phyloP scores from a whole-genome alignment of 306 rosid genomes.

The Trifolium subterraneum region DNA sequence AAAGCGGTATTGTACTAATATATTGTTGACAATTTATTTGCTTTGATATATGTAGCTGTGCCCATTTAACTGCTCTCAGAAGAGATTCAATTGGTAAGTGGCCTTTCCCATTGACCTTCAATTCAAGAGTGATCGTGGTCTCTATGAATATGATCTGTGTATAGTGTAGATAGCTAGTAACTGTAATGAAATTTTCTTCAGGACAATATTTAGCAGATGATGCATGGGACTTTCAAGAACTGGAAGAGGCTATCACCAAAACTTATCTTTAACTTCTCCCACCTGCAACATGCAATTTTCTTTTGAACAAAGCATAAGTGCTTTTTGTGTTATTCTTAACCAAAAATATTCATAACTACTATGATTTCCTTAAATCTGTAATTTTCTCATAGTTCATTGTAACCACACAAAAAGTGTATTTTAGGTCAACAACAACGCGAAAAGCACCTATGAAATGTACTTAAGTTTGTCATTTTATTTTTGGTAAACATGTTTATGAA shows the following conservation, averaged over 20 bases:
- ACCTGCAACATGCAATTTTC: neutral
- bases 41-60: conserved; percentile 70
- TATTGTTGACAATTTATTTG: conserved; percentile 14
- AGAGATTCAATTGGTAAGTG: conserved; percentile 91
- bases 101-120: conserved; percentile 20
- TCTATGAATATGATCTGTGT: neutral
- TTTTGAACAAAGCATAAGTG: neutral
- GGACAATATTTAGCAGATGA: conserved; percentile 86
- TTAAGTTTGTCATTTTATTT: too few relatives aligned
- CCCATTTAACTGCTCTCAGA: conserved; percentile 92
- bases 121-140: conserved; percentile 22
- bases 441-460: too few relatives aligned
- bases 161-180: conserved; percentile 1
- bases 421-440: too few relatives aligned
- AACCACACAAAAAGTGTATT: too few relatives aligned
- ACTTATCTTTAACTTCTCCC: conserved; percentile 57
- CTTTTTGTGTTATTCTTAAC: too few relatives aligned
- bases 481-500: conserved; percentile 15
- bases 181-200: conserved; percentile 45
- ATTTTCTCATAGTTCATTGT: too few relatives aligned
- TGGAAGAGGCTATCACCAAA: conserved; percentile 80
- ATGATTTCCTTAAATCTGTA: too few relatives aligned
- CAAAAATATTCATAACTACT: too few relatives aligned
- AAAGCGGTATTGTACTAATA: conserved; percentile 3
- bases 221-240: conserved; percentile 93